These are phyloP conservation scores for Backusella tarrabulga DNA, from an alignment of 192 early-diverging fungal species.

Conservation along the genomic window DNA sequence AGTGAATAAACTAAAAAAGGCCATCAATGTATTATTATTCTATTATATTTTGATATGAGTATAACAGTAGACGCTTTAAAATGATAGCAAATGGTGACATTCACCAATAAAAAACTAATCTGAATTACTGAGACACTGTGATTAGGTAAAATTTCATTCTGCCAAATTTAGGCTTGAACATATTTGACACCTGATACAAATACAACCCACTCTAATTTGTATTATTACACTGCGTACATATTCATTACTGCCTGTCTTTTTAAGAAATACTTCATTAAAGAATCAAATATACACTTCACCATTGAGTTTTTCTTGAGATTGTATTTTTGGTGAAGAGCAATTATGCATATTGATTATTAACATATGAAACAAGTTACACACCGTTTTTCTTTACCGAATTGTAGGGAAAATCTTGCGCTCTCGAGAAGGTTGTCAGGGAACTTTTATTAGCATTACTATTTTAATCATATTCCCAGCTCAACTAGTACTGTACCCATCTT, in stretches of 20 bases:
- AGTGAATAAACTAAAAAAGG: not conserved
- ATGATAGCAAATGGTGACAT: not conserved
- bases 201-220: not conserved
- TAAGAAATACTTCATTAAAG: slow-evolving; percentile 6
- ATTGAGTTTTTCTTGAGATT: not conserved
- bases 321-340: slow-evolving; percentile 6
- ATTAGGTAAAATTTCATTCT: not conserved
- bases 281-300: not conserved
- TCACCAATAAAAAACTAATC: not conserved
- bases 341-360: slow-evolving; percentile 1
- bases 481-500: not conserved
- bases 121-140: not conserved
- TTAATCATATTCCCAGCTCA: not conserved
- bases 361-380: not conserved
- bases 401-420: not conserved
- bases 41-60: not conserved
- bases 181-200: slow-evolving; percentile 2
- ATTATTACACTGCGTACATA: not conserved
- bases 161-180: not conserved
- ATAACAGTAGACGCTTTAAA: not conserved
- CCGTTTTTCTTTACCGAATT: not conserved
- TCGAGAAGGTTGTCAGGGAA: not conserved
- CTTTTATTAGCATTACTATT: not conserved
- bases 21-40: not conserved
- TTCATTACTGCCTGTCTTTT: not conserved